phyloP scores from a whole-genome alignment of 306 rosid genomes.

The Prosopis cineraria region DNA sequence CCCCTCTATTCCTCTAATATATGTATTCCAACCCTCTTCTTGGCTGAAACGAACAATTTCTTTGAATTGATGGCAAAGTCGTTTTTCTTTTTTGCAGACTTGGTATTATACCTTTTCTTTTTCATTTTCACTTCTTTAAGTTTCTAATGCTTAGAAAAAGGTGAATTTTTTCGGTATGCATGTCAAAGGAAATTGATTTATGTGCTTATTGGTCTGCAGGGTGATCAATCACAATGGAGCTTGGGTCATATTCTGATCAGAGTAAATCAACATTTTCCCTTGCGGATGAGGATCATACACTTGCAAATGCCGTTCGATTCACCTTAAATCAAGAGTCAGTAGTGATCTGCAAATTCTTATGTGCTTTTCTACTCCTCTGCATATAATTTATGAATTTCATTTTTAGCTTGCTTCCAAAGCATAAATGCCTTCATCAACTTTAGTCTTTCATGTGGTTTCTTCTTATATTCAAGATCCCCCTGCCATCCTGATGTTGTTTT shows the following conservation, averaged over 20 bases:
- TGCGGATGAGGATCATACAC: slow-evolving; percentile 73
- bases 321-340: slow-evolving; percentile 79
- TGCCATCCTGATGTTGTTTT: not conserved
- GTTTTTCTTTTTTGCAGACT: not conserved
- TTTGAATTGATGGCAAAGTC: not conserved
- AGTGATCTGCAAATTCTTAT: slow-evolving; percentile 30
- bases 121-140: not conserved
- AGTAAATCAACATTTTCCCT: slow-evolving; percentile 71
- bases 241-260: slow-evolving; percentile 57
- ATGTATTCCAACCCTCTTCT: not conserved
- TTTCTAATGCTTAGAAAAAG: not conserved
- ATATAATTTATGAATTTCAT: not conserved
- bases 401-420: not conserved
- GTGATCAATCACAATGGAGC: slow-evolving; percentile 51
- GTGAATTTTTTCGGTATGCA: not conserved
- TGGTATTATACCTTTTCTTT: not conserved
- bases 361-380: not conserved
- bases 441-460: not conserved
- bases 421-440: not conserved
- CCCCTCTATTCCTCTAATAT: too few relatives aligned
- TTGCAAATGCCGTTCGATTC: slow-evolving; percentile 72
- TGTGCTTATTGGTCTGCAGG: slow-evolving; percentile 10
- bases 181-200: not conserved
- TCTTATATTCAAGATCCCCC: not conserved
- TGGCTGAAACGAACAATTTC: not conserved